A percentile compares a stretch with the other conserved stretches of the same genome.
Conservation (phyloP, 164 flowering plant genomes). For the Dillenia turbinata region DNA sequence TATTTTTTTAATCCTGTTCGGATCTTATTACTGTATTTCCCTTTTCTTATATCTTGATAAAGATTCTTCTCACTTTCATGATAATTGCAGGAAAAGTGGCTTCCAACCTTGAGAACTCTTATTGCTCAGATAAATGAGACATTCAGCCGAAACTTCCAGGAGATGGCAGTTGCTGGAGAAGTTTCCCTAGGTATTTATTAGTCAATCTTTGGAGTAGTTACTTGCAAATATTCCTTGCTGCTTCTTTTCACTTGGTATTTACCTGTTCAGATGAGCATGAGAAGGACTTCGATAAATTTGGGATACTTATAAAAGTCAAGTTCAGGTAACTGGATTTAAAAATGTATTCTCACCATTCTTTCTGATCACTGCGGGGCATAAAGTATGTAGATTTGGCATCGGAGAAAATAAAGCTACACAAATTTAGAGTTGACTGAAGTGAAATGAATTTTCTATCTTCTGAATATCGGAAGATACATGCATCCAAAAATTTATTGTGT, state of each 20-base stretch:
- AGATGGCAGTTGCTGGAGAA: slow-evolving; percentile 99
- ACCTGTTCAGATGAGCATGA: slow-evolving; percentile 74
- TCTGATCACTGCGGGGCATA: too few species aligned
- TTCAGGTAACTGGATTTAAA: slow-evolving; percentile 57
- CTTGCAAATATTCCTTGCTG: neutral
- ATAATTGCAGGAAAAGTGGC: slow-evolving; percentile 71
- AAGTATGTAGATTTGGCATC: too few species aligned
- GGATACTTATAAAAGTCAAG: slow-evolving; percentile 93
- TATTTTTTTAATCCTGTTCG: too few species aligned
- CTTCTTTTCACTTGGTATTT: slow-evolving; percentile 4
- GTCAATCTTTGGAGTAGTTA: neutral
- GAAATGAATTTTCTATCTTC: too few species aligned
- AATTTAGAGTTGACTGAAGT: too few species aligned
- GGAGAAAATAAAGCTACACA: too few species aligned
- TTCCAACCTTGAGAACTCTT: slow-evolving; percentile 78
- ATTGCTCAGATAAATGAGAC: slow-evolving; percentile 81
- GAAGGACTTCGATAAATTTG: slow-evolving; percentile 75
- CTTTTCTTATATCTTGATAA: neutral
- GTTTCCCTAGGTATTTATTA: slow-evolving; percentile 62
- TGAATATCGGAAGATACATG: too few species aligned
- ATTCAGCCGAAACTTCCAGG: slow-evolving; percentile 81
- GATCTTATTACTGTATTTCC: neutral
- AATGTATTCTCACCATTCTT: neutral
- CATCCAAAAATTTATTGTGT: too few species aligned
- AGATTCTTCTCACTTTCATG: too few species aligned